phyloP scores from a whole-genome alignment of 148 eudicot species.

The Rhododendron molle region DNA sequence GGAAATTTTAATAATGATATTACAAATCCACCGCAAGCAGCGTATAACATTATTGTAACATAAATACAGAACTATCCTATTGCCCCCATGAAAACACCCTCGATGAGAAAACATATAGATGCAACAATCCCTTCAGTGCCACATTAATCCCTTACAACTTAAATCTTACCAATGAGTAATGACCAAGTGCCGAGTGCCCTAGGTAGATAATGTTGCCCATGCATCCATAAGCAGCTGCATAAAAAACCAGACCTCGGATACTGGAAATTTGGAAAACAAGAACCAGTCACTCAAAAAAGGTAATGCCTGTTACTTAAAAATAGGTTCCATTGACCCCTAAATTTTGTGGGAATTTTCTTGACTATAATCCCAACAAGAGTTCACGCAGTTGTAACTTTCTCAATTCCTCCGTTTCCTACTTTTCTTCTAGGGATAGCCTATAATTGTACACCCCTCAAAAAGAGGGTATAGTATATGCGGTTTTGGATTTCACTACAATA shows the following conservation, averaged over 20 bases:
- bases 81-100: too few relatives aligned
- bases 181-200: too few relatives aligned
- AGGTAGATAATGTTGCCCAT: too few relatives aligned
- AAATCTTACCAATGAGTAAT: too few relatives aligned
- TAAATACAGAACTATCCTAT: too few relatives aligned
- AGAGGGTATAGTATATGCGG: not conserved
- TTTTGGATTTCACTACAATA: not conserved
- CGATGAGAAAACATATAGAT: too few relatives aligned
- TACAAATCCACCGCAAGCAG: not conserved
- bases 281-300: not conserved
- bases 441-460: not conserved
- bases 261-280: not conserved
- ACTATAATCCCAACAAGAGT: not conserved
- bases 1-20: not conserved
- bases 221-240: not conserved
- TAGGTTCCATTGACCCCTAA: not conserved
- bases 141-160: too few relatives aligned
- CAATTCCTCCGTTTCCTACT: not conserved
- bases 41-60: too few relatives aligned
- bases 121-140: too few relatives aligned
- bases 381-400: not conserved
- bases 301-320: not conserved
- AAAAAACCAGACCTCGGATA: not conserved
- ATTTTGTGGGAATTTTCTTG: not conserved
- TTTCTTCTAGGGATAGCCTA: not conserved